These are phyloP conservation scores for Decorospora gaudefroyi DNA, from an alignment of 2,329 filamentous ascomycete species.

Conservation along the genomic window DNA sequence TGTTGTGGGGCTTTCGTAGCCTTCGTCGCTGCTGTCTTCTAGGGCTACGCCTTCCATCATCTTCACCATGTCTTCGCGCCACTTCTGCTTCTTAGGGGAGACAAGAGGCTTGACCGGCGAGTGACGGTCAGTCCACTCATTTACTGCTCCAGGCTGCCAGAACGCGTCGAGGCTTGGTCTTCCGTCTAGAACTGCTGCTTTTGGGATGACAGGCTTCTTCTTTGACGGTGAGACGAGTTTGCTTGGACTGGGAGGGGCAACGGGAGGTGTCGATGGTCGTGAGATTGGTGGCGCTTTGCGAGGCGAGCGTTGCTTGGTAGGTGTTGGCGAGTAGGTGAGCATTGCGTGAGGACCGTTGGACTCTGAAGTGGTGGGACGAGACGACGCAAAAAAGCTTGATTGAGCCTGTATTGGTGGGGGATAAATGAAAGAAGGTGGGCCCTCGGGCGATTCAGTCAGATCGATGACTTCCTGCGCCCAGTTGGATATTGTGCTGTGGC, in stretches of 20 bases:
- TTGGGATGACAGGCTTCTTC: constrained; percentile 38
- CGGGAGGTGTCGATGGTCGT: constrained; percentile 41
- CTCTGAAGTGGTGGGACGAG: constrained; percentile 38
- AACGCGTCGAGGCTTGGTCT: constrained; percentile 48
- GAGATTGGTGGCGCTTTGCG: constrained; percentile 39
- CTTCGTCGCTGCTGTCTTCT: constrained; percentile 33
- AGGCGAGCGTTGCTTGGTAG: constrained; percentile 41
- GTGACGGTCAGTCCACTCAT: constrained; percentile 45
- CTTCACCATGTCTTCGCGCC: constrained; percentile 35
- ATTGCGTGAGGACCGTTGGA: constrained; percentile 35
- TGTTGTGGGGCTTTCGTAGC: constrained; percentile 26
- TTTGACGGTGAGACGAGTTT: constrained; percentile 48
- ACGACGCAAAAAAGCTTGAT: constrained; percentile 33
- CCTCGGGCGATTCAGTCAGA: constrained; percentile 36
- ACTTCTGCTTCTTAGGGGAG: constrained; percentile 44
- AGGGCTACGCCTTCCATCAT: constrained; percentile 34
- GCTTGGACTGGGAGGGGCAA: constrained; percentile 32
- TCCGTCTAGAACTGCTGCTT: constrained; percentile 29
- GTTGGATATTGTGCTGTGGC: constrained; percentile 33
- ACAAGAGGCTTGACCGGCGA: constrained; percentile 44
- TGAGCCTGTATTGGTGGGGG: constrained; percentile 26
- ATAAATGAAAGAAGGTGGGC: constrained; percentile 25
- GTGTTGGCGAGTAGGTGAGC: constrained; percentile 44
- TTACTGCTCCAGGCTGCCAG: constrained; percentile 45
- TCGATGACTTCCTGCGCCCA: constrained; percentile 44